Evolutionary conservation across 306 rosid genomes (phyloP), one percentile per base, ranked within the genome.

Genomic region (Hippophae gyantsensis): DNA sequence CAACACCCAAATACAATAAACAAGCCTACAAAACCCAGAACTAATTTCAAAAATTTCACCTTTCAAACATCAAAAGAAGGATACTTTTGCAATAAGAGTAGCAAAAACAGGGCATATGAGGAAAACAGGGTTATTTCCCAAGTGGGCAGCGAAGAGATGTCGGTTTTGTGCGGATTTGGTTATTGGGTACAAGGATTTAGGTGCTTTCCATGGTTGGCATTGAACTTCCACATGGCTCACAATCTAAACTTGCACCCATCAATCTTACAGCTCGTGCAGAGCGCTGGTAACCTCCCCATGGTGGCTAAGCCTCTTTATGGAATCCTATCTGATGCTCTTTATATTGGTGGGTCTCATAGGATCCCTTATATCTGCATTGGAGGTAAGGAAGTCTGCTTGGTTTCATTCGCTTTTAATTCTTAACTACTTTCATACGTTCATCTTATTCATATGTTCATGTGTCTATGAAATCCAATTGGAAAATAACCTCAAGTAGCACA

Each of bases 181-280:
- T 90, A 87, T 54, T 85, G 92, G 95, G 78, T 85, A 0, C 96
- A 90, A 62, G 98, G 98, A 2, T 87, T 87, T 57, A 81, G 96
- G 72, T 87, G 96, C 61, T 90, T 90, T 69, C 98, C 98, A 23
- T 87, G 96, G 96, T 74, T 90, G 59, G 96, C 87, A 51, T 73
- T 90, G 8, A 90, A 87, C 71, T 81, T 81, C 47, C 95, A 90
- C 72, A 81, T 90, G 95, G 84, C 86, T 25, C 78, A 70, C 41
- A 71, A 62, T 42, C 98, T 90, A 6, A 80, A 67, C 42, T 62
- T 90, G 69, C 47, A 73, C 11, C 98, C 96, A 6, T 77, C 89
- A 3, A 62, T 56, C 1, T 76, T 90, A 84, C 96, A 90, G 72
- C 87, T 90, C 4, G 85, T 90, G 8, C 98, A 87, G 68, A 68